Evolutionary conservation across 2,329 filamentous ascomycete species (phyloP).

Genomic region (Fusarium sp.): DNA sequence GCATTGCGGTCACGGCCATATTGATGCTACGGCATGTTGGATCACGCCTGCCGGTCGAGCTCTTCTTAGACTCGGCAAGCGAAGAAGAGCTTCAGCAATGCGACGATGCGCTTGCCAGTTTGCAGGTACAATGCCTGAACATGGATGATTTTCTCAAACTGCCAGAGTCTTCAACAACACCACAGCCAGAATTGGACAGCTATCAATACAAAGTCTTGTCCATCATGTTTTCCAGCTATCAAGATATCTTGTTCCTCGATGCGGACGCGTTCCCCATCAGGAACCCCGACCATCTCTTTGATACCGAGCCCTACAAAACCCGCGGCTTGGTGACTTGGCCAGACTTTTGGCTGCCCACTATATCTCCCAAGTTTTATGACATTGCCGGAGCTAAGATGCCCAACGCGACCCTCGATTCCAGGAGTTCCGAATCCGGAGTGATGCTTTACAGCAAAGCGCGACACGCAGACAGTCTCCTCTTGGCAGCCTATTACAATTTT

Average conservation of each 20-base stretch:
- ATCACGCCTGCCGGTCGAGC: constrained; percentile 27
- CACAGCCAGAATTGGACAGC: constrained; percentile 20
- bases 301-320: constrained; percentile 32
- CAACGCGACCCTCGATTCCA: constrained; percentile 30
- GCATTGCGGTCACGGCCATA: constrained; percentile 36
- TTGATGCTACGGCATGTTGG: constrained; percentile 38
- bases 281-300: constrained; percentile 31
- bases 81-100: constrained; percentile 23
- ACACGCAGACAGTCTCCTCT: constrained; percentile 37
- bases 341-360: constrained; percentile 41
- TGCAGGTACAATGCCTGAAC: constrained; percentile 32
- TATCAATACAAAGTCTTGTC: constrained; percentile 39
- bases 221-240: constrained; percentile 39
- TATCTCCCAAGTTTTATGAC: constrained; percentile 38
- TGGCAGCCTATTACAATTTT: constrained; percentile 41
- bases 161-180: neutral
- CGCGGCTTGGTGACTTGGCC: constrained; percentile 39
- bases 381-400: constrained; percentile 29
- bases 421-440: constrained; percentile 35
- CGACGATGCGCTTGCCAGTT: neutral
- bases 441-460: constrained; percentile 37
- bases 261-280: constrained; percentile 39
- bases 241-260: constrained; percentile 37
- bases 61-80: constrained; percentile 36
- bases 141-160: constrained; percentile 36